phyloP scores from a whole-genome alignment of 768 basidiomycete genomes.

The Russula emetica region DNA sequence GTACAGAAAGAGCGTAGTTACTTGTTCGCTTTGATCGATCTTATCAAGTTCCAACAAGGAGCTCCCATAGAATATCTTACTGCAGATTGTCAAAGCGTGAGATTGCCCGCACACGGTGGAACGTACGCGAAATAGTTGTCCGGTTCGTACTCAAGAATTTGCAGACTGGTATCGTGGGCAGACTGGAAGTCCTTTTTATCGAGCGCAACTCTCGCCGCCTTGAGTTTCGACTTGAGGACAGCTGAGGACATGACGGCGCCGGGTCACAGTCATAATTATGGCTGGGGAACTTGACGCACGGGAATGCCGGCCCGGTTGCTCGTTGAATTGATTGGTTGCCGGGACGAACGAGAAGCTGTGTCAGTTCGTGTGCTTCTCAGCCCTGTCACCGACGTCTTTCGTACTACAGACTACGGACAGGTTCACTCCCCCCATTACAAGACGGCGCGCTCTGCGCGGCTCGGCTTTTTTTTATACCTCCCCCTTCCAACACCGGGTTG shows the following conservation, averaged over 20 bases:
- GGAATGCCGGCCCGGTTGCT: no score
- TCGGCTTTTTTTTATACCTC: not conserved
- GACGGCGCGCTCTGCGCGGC: not conserved
- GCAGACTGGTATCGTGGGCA: slow-evolving; percentile 62
- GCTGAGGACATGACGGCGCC: slow-evolving; percentile 26
- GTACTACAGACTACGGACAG: no score
- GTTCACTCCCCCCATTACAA: not conserved
- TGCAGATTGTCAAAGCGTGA: slow-evolving; percentile 34
- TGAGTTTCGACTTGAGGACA: slow-evolving; percentile 69
- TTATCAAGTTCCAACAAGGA: slow-evolving; percentile 73
- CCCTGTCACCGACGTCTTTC: not conserved
- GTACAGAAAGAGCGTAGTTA: slow-evolving; percentile 39
- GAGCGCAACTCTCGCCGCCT: slow-evolving; percentile 70
- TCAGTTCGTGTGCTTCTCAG: not conserved
- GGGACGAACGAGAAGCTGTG: not conserved
- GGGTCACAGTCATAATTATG: not conserved
- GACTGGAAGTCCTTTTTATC: slow-evolving; percentile 66
- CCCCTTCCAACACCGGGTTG: not conserved
- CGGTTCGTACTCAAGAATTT: slow-evolving; percentile 69
- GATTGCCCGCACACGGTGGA: not conserved
- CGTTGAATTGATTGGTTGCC: not conserved
- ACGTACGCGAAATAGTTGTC: slow-evolving; percentile 86
- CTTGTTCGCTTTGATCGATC: slow-evolving; percentile 76
- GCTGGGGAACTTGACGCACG: not conserved
- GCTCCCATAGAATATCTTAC: slow-evolving; percentile 81